Evolutionary conservation across 2,329 filamentous ascomycete genomes (phyloP), one percentile per base, ranked within the genome.

Genomic region (Nigrograna mackinnonii): DNA sequence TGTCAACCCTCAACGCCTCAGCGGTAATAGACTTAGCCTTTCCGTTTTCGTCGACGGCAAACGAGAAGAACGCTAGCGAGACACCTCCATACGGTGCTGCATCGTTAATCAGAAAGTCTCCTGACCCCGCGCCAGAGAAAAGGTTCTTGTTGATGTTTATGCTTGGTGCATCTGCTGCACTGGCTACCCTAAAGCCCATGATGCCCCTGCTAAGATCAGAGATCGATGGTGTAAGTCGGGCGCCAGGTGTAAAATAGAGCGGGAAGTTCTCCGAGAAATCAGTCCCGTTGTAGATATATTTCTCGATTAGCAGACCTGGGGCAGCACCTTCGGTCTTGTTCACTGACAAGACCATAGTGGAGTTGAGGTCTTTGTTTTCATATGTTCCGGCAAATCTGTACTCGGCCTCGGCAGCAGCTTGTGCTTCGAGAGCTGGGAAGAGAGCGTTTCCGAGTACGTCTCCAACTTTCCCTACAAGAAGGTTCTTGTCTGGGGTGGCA

Each of bases 241-340:
- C 31, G 16, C 31, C 31, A 17, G 16, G 31, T 17, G 11, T 17
- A 17, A 13, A 33, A 33, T 33, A 33, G 11, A 17, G 9, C 31
- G 31, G 11, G 9, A 13, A 9, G 9, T 9, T 17, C 11, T 12
- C 9, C 31, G 9, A 9, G 20, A 36, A 36, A 19, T 36, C 34
- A 11, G 57, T 64, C 0, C 59, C 54, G 22, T 68, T 66, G 37
- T 51, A 58, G 22, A 66, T 54, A 56, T 56, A 70, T 3, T 44
- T 43, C 5, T 50, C 46, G 13, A 70, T 50, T 1, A 39, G 41
- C 1, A 68, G 46, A 4, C 62, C 63, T 18, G 45, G 5, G 55
- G 57, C 4, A 48, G 43, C 37, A 20, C 22, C 19, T 6, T 33
- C 22, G 6, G 46, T 49, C 7, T 55, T 39, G 36, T 52, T 35